These are phyloP conservation scores for Phlyctochytrium planicorne DNA, from an alignment of 192 early-diverging fungal genomes.

Conservation along the genomic window DNA sequence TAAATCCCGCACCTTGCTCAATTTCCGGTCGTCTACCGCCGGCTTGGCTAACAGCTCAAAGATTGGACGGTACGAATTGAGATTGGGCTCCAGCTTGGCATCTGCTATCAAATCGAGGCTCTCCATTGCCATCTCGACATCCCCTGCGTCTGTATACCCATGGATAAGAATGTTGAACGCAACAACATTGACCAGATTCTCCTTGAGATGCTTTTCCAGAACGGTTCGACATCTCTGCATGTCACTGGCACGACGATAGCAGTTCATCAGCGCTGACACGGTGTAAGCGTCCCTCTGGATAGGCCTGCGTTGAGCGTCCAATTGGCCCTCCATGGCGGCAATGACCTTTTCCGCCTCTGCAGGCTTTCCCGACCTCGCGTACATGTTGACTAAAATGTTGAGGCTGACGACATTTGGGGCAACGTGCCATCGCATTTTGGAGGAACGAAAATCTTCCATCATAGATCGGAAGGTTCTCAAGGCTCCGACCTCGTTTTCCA, in stretches of 20 bases:
- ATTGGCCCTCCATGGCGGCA: conserved; percentile 16
- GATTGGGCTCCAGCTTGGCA: background rate
- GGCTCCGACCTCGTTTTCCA: conserved; percentile 17
- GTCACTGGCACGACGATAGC: conserved; percentile 20
- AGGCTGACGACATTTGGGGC: conserved; percentile 16
- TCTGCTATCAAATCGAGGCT: conserved; percentile 10
- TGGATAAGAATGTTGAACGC: conserved; percentile 41
- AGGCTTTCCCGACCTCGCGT: conserved; percentile 4
- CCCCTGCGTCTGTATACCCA: conserved; percentile 8
- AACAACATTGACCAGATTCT: conserved; percentile 25
- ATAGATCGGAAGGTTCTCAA: conserved; percentile 9
- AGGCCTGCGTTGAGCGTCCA: conserved; percentile 11
- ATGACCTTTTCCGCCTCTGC: conserved; percentile 16
- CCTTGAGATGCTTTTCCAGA: conserved; percentile 16
- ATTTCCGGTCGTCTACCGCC: background rate
- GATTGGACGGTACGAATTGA: background rate
- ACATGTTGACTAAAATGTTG: conserved; percentile 25
- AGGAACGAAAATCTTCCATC: background rate
- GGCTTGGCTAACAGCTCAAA: too few species aligned
- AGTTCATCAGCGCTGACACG: conserved; percentile 25
- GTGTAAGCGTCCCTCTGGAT: conserved; percentile 14
- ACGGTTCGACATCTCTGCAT: conserved; percentile 3
- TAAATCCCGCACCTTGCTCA: background rate
- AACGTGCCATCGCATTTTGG: background rate
- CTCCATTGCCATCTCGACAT: conserved; percentile 20